Evolutionary conservation across 306 rosid species (phyloP), one percentile per base, ranked within the genome.

Genomic region (Quercus aquifolioides): DNA sequence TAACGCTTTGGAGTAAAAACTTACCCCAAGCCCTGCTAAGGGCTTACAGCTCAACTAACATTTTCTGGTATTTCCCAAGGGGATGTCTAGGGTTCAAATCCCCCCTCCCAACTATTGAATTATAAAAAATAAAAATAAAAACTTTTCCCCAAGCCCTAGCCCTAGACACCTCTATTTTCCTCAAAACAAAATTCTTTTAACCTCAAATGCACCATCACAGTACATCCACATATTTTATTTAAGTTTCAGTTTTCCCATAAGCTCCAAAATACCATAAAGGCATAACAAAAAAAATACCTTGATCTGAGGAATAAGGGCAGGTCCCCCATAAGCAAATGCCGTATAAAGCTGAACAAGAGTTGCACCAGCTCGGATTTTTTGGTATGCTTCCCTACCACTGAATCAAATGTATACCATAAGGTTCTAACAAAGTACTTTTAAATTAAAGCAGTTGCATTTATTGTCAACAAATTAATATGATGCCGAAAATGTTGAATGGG

Each of bases 331-430:
- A 41, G 99, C 98, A 77, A 95, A 95, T 28, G 92, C 94, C 2
- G 99, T 95, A 76, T 95, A 95, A 69, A 95, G 91, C 87, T 95
- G 99, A 83, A 95, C 94, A 80, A 95, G 96, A 73, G 92, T 89
- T 25, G 98, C 99, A 79, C 99, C 99, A 60, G 98, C 91, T 83
- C 97, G 88, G 73, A 95, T 83, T 84, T 91, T 95, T 84, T 80
- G 81, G 81, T 95, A 95, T 74, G 99, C 99, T 38, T 95, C 99
- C 88, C 93, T 95, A 1, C 99, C 99, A 76, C 99, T 95, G 80
- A 74, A 86, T 80, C 15, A 63, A 84, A 60, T 25, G 63, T 60
- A 72, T 21, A 68, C 54, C n/a, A 75, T 25, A 76, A 81, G 78
- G 78, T 19, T 35, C 57, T 4, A 58, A 69, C 51, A 85, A 70